Evolutionary conservation across 768 basidiomycete species (phyloP), one percentile per base, ranked within the genome.

Genomic region (Hericium coralloides): DNA sequence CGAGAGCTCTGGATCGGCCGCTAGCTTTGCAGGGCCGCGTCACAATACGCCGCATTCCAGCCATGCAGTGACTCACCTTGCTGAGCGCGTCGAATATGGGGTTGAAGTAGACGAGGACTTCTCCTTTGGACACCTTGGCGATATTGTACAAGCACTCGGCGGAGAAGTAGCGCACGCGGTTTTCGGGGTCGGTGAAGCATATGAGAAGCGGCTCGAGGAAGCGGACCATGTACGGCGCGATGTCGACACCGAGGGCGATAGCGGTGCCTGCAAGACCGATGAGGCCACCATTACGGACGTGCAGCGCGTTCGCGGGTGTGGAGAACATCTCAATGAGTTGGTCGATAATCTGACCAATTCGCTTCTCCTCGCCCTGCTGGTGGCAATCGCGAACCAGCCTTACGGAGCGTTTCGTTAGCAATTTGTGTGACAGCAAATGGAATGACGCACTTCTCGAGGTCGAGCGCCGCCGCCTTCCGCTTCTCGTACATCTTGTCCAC

Each of bases 141-240:
- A 99, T 95, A 72, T 99, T 99, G 75, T 99, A 99, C 60, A 99
- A 74, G 66, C 94, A 95, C 69, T 99, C 97, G 23, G 93, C 95
- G 5, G 95, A 95, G 75, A 97, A 98, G 73, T 98, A 99, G 47
- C 93, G 83, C 59, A 98, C 92, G 67, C 93, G 80, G 72, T 91
- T 93, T 76, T 98, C 95, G 2, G 87, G 79, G 69, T 99, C 97
- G 59, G 87, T 83, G 70, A 99, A 97, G 72, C 95, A 97, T 54
- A 82, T 81, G 25, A 98, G 80, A 36, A 99, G 79, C 2, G 92
- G 87, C 45, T 87, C 85, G 38, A 97, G 81, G 67, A 99, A 97
- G 64, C 87, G 88, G 58, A 91, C 90, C 83, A 98, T 90, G 74
- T 95, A 94, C 7, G 92, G 89, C 8, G 95, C 87, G 48, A 98